phyloP scores from a whole-genome alignment of 768 basidiomycete species.

The Xanthoconium stramineum region DNA sequence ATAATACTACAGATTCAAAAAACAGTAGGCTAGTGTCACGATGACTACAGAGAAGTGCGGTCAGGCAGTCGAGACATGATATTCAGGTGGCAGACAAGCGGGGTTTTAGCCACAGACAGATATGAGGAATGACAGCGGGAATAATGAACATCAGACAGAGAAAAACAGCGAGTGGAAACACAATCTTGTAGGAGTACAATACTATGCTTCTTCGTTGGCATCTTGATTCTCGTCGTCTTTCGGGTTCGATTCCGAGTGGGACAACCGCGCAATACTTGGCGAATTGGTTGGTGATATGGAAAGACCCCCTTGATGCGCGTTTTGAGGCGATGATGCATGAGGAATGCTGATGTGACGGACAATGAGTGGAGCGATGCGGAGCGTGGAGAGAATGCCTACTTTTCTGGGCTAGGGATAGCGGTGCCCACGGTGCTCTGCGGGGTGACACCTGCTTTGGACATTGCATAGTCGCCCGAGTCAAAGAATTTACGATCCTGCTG shows the following conservation, averaged over 20 bases:
- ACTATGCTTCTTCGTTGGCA: slow-evolving; percentile 15
- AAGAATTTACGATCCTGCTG: slow-evolving; percentile 96
- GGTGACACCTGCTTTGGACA: slow-evolving; percentile 92
- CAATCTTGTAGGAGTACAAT: background rate
- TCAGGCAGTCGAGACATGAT: slow-evolving; percentile 17
- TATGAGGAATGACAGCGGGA: slow-evolving; percentile 20
- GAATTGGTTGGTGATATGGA: slow-evolving; percentile 76
- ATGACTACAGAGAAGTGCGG: slow-evolving; percentile 9
- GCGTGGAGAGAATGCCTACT: slow-evolving; percentile 49
- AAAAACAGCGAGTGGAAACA: slow-evolving; percentile 3
- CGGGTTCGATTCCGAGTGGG: slow-evolving; percentile 21
- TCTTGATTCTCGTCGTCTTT: slow-evolving; percentile 19
- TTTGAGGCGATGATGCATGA: slow-evolving; percentile 76
- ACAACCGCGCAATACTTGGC: slow-evolving; percentile 56
- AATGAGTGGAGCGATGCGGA: background rate
- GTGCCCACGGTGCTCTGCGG: slow-evolving; percentile 89
- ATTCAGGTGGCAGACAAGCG: slow-evolving; percentile 9
- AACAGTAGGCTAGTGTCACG: slow-evolving; percentile 22
- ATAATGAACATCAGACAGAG: slow-evolving; percentile 16
- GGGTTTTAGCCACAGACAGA: slow-evolving; percentile 18
- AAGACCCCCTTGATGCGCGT: slow-evolving; percentile 49
- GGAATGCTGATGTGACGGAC: slow-evolving; percentile 62
- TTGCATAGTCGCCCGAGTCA: slow-evolving; percentile 97
- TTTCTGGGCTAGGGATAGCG: slow-evolving; percentile 96
- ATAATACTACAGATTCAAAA: slow-evolving; percentile 32